Evolutionary conservation across 1,284 basidiomycete genomes (phyloP).

Genomic region (Pterulicium gracile): DNA sequence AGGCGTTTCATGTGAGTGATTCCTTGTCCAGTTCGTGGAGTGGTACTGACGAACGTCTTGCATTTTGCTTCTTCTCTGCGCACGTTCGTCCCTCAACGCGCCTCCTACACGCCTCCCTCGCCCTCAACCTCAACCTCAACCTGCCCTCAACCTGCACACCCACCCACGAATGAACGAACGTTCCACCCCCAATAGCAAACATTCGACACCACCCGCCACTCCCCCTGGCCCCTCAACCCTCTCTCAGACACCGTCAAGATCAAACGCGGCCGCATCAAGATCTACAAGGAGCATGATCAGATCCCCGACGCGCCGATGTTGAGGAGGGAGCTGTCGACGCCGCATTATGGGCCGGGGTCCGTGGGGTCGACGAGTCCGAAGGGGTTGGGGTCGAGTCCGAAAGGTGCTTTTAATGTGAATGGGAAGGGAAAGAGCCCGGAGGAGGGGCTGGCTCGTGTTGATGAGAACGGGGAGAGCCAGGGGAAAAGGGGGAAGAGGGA

Average conservation of each 20-base stretch:
- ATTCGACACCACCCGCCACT: neutral
- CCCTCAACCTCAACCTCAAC: neutral
- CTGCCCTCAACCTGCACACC: too few relatives aligned
- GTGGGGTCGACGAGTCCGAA: neutral
- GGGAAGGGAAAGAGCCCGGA: neutral
- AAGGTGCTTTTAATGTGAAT: too few relatives aligned
- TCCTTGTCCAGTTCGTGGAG: neutral
- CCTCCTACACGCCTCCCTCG: neutral
- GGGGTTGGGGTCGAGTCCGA: too few relatives aligned
- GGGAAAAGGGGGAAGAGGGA: too few relatives aligned
- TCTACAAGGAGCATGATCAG: neutral
- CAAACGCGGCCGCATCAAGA: slow-evolving; percentile 10
- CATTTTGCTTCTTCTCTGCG: too few relatives aligned
- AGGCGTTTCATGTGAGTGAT: slow-evolving; percentile 44
- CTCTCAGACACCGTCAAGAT: slow-evolving; percentile 10
- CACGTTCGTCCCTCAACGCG: too few relatives aligned
- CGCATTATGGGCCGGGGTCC: neutral
- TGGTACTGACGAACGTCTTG: too few relatives aligned
- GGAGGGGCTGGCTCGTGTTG: neutral
- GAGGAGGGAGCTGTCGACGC: neutral
- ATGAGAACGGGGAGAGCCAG: neutral
- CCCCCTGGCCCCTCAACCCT: neutral
- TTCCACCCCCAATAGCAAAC: neutral
- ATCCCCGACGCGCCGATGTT: neutral
- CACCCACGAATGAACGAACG: too few relatives aligned